These are phyloP conservation scores for Escallonia rubra DNA, from an alignment of 129 eudicot genomes.

Conservation along the genomic window DNA sequence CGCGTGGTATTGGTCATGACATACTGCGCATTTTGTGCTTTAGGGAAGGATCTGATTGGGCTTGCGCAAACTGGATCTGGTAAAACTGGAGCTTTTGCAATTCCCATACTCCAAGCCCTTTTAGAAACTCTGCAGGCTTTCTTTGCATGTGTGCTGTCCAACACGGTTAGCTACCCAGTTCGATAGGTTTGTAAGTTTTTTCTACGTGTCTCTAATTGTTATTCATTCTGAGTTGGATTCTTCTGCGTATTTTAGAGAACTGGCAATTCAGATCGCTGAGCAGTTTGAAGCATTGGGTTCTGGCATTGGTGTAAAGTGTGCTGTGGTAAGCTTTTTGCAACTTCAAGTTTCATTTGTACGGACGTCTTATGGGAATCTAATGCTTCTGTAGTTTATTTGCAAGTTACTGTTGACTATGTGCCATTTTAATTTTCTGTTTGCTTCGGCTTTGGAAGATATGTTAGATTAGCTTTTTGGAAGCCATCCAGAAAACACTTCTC, in stretches of 20 bases:
- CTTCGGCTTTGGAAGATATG: no score
- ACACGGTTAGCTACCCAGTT: slow-evolving; percentile 40
- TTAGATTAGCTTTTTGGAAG: no score
- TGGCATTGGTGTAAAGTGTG: slow-evolving; percentile 60
- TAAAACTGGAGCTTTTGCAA: slow-evolving; percentile 94
- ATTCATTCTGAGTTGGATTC: not conserved
- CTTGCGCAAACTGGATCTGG: slow-evolving; percentile 98
- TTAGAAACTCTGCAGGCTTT: slow-evolving; percentile 54
- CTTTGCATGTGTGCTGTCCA: slow-evolving; percentile 86
- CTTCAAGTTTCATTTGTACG: no score
- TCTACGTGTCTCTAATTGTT: not conserved
- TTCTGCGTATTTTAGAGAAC: slow-evolving; percentile 43
- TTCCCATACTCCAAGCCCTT: slow-evolving; percentile 74
- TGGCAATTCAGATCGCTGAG: slow-evolving; percentile 90
- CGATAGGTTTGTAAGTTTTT: not conserved
- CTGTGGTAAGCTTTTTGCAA: slow-evolving; percentile 58
- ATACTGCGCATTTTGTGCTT: not conserved
- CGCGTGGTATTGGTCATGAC: no score
- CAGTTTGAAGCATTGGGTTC: slow-evolving; percentile 93
- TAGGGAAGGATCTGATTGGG: slow-evolving; percentile 89
- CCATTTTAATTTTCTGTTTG: no score
- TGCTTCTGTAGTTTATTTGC: no score
- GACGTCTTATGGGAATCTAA: no score
- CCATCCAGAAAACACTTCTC: no score
- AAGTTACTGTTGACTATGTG: no score